phyloP scores from a whole-genome alignment of 2,329 filamentous ascomycete species.

The Exophiala bonariae region DNA sequence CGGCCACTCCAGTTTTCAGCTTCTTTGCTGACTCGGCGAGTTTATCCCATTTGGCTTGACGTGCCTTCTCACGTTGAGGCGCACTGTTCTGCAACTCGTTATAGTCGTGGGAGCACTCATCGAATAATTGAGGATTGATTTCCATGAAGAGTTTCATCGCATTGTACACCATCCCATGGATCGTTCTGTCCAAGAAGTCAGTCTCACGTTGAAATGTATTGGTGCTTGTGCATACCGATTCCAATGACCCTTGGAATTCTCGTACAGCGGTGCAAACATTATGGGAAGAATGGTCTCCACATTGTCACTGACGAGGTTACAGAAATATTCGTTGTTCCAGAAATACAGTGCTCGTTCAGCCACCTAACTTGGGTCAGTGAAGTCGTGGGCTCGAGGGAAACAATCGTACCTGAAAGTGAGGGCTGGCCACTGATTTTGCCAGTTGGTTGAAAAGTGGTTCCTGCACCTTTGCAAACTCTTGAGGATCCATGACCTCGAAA shows the following conservation, averaged over 20 bases:
- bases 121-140: constrained; percentile 96
- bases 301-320: constrained; percentile 97
- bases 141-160: constrained; percentile 99
- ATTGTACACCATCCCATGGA: constrained; percentile 99
- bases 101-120: constrained; percentile 98
- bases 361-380: constrained; percentile 54
- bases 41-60: constrained; percentile 86
- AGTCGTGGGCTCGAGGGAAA: neutral
- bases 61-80: constrained; percentile 75
- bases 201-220: constrained; percentile 8
- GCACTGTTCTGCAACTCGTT: constrained; percentile 94
- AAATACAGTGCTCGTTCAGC: constrained; percentile 97
- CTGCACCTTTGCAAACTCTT: constrained; percentile 97
- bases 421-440: constrained; percentile 95
- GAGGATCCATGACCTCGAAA: constrained; percentile 99
- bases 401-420: constrained; percentile 78
- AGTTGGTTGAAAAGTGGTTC: constrained; percentile 96
- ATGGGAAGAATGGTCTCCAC: constrained; percentile 98
- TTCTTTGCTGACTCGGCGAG: constrained; percentile 77
- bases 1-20: constrained; percentile 54
- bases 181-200: constrained; percentile 64
- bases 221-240: constrained; percentile 66
- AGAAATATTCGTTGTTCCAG: constrained; percentile 99
- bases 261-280: constrained; percentile 97
- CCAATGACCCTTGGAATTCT: constrained; percentile 99